phyloP scores from a whole-genome alignment of 2,329 filamentous ascomycete species.

The Allantophomopsis cytisporea region DNA sequence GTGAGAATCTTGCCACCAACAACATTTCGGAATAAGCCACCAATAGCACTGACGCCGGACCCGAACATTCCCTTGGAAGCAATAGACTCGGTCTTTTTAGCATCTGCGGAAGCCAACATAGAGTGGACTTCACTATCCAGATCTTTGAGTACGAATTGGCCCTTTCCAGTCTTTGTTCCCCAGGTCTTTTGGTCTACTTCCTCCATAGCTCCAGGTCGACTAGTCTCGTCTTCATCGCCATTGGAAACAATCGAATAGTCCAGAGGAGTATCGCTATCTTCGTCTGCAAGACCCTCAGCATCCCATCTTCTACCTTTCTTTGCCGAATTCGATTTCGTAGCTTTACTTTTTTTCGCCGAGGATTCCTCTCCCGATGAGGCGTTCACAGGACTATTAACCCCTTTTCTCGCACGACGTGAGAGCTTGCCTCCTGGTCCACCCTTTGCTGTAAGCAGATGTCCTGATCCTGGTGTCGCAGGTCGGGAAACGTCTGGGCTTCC shows the following conservation, averaged over 20 bases:
- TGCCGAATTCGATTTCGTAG: conserved; percentile 33
- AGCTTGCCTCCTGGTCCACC: conserved; percentile 61
- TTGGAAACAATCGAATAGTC: conserved; percentile 75
- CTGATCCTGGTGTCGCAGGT: conserved; percentile 57
- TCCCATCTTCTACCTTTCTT: conserved; percentile 93
- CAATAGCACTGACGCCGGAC: conserved; percentile 68
- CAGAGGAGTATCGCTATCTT: conserved; percentile 61
- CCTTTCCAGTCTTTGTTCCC: conserved; percentile 74
- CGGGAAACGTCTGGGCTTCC: conserved; percentile 65
- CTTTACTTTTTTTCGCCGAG: conserved; percentile 42
- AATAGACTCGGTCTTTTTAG: conserved; percentile 34
- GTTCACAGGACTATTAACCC: conserved; percentile 42
- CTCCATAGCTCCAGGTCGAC: conserved; percentile 49
- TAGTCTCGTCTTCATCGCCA: conserved; percentile 25
- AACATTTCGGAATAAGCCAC: conserved; percentile 84
- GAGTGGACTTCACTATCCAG: conserved; percentile 86
- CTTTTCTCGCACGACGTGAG: conserved; percentile 68
- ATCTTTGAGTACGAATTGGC: conserved; percentile 88
- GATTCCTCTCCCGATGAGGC: conserved; percentile 78
- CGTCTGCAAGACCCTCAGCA: conserved; percentile 74
- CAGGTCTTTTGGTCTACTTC: conserved; percentile 67
- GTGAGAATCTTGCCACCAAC: conserved; percentile 89
- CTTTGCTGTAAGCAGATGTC: conserved; percentile 60
- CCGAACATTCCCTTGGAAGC: conserved; percentile 55
- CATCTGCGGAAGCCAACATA: conserved; percentile 72